phyloP scores from a whole-genome alignment of 148 eudicot species.

The Rhododendron vialii region DNA sequence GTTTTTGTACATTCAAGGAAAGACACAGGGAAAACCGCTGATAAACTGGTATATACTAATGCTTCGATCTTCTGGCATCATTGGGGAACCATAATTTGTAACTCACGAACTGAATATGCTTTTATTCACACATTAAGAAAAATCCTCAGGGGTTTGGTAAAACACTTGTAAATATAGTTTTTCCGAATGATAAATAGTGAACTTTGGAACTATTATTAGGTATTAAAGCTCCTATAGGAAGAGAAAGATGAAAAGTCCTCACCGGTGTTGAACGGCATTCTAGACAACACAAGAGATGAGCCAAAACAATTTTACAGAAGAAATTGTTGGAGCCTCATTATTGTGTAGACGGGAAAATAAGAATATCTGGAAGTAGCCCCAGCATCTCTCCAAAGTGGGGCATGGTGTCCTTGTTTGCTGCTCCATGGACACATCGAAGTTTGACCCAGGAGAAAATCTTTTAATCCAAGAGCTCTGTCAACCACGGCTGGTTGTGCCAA shows the following conservation, averaged over 20 bases:
- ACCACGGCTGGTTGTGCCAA: no score
- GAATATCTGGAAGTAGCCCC: neutral
- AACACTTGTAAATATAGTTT: neutral
- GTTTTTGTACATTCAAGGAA: constrained; percentile 97
- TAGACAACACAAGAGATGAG: neutral
- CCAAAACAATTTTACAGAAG: neutral
- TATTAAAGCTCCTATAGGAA: neutral
- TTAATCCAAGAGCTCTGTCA: neutral
- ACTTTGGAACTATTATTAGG: neutral
- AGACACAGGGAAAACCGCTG: constrained; percentile 95
- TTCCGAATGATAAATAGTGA: neutral
- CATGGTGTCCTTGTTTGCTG: neutral
- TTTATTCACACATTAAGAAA: neutral
- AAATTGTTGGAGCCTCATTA: neutral
- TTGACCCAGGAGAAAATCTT: neutral
- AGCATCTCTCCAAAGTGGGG: neutral
- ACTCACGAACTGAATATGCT: neutral
- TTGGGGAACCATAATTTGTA: neutral
- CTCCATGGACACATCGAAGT: neutral
- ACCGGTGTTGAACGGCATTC: neutral
- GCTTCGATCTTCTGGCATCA: neutral
- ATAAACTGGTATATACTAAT: constrained; percentile 56
- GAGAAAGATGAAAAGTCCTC: neutral
- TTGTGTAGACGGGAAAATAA: neutral
- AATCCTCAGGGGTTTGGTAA: neutral